A percentile compares a stretch with the other conserved stretches of the same genome.
phyloP scores from a whole-genome alignment of 139 green algal genomes.

The Tetraselmis striata region DNA sequence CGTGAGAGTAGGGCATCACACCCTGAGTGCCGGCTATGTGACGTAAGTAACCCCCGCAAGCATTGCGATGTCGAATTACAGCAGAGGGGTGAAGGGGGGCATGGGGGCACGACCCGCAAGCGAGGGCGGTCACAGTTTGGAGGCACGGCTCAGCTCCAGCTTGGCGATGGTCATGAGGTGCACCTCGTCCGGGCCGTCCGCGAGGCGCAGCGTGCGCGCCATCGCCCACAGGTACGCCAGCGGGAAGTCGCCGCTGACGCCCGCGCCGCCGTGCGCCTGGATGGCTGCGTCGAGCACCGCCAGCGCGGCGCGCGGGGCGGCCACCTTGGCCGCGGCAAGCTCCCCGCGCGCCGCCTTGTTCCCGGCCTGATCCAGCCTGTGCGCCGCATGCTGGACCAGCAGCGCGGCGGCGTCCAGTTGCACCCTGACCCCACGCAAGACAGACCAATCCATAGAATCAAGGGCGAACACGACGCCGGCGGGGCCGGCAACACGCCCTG shows the following conservation, averaged over 20 bases:
- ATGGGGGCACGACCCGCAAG: too few relatives aligned
- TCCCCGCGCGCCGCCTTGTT: slow-evolving; percentile 72
- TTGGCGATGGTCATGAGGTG: slow-evolving; percentile 88
- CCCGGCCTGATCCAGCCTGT: slow-evolving; percentile 66
- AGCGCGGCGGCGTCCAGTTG: slow-evolving; percentile 47
- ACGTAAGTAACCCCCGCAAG: too few relatives aligned
- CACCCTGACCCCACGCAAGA: slow-evolving; percentile 13
- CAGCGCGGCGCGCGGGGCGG: slow-evolving; percentile 69
- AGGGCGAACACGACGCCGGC: too few relatives aligned
- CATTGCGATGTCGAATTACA: too few relatives aligned
- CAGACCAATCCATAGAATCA: too few relatives aligned
- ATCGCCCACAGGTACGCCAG: slow-evolving; percentile 77
- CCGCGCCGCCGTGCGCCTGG: slow-evolving; percentile 53
- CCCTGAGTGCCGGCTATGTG: too few relatives aligned
- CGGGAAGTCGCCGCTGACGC: slow-evolving; percentile 61
- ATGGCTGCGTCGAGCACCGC: slow-evolving; percentile 78
- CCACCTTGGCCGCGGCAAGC: slow-evolving; percentile 87
- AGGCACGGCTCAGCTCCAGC: slow-evolving; percentile 52
- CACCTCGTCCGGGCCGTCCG: slow-evolving; percentile 95
- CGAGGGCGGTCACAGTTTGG: slow-evolving; percentile 3
- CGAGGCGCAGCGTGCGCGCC: slow-evolving; percentile 86
- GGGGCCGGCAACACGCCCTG: too few relatives aligned
- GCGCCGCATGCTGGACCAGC: slow-evolving; percentile 75
- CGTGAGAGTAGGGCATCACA: too few relatives aligned
- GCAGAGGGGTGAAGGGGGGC: too few relatives aligned